These are phyloP conservation scores for Suhomyces wounanorum DNA, from an alignment of 1,139 yeast species.

Conservation along the genomic window DNA sequence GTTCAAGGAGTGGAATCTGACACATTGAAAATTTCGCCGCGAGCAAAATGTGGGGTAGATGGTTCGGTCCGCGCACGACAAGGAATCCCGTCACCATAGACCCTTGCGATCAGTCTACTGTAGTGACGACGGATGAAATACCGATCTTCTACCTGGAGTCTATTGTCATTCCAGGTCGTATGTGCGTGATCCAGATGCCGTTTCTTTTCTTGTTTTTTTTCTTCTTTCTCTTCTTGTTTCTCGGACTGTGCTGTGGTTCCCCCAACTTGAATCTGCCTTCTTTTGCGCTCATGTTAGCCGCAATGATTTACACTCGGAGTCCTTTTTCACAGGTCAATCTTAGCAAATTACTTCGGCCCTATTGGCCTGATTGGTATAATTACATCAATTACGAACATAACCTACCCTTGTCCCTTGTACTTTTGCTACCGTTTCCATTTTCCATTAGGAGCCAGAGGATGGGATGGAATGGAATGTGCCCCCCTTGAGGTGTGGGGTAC, in stretches of 20 bases:
- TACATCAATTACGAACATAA: background rate
- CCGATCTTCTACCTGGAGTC: background rate
- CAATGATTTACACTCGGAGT: background rate
- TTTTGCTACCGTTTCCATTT: background rate
- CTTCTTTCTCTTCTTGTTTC: no score
- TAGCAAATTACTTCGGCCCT: background rate
- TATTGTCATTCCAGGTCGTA: background rate
- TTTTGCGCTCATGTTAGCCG: no score
- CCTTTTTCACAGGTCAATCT: background rate
- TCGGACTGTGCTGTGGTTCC: no score
- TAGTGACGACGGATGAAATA: background rate
- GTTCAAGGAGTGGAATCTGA: background rate
- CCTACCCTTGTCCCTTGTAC: background rate
- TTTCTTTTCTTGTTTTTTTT: background rate
- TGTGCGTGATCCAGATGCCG: background rate
- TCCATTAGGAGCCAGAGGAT: background rate
- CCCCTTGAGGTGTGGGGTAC: constrained; percentile 4
- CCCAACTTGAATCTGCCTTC: no score
- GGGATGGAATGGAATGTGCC: constrained; percentile 3
- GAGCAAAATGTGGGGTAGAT: background rate
- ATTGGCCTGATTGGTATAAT: background rate
- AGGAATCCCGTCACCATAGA: background rate
- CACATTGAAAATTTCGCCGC: background rate
- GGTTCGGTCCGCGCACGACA: background rate
- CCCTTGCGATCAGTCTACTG: background rate